phyloP scores from a whole-genome alignment of 768 basidiomycete genomes.

The Boletus pseudo-olivaceus region DNA sequence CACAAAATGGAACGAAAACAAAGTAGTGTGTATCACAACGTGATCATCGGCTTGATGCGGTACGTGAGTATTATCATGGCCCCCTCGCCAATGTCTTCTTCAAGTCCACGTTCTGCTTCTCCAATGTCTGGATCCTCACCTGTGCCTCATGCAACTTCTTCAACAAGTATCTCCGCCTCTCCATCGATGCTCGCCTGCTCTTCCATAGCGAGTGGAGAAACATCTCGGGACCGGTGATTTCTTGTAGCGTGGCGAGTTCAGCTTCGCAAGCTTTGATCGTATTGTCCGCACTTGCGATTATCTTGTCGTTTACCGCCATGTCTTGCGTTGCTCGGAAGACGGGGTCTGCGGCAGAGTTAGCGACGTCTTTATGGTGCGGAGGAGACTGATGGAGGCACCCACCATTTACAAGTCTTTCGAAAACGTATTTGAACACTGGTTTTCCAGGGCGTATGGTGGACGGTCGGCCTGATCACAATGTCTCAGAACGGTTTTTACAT shows the following conservation, averaged over 20 bases:
- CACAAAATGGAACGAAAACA: too few relatives aligned
- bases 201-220: conserved; percentile 41
- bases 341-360: conserved; percentile 45
- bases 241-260: conserved; percentile 66
- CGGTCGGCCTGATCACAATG: conserved; percentile 60
- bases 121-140: conserved; percentile 64
- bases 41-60: too few relatives aligned
- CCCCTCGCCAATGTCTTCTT: conserved; percentile 53
- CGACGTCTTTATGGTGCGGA: not conserved
- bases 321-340: conserved; percentile 81
- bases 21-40: too few relatives aligned
- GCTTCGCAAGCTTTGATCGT: conserved; percentile 70
- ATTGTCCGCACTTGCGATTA: conserved; percentile 54
- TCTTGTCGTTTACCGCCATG: conserved; percentile 71
- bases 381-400: conserved; percentile 8
- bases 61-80: conserved; percentile 16
- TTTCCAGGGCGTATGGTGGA: conserved; percentile 84
- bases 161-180: conserved; percentile 64
- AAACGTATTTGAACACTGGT: conserved; percentile 85
- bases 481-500: not conserved
- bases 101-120: conserved; percentile 65
- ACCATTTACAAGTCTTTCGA: conserved; percentile 79
- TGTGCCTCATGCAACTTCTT: conserved; percentile 72
- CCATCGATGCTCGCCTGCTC: conserved; percentile 46
- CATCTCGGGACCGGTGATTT: conserved; percentile 52